A percentile compares a stretch with the other conserved stretches of the same genome.
Evolutionary conservation across 768 basidiomycete genomes (phyloP).

Genomic region (Dentipellis sp.): DNA sequence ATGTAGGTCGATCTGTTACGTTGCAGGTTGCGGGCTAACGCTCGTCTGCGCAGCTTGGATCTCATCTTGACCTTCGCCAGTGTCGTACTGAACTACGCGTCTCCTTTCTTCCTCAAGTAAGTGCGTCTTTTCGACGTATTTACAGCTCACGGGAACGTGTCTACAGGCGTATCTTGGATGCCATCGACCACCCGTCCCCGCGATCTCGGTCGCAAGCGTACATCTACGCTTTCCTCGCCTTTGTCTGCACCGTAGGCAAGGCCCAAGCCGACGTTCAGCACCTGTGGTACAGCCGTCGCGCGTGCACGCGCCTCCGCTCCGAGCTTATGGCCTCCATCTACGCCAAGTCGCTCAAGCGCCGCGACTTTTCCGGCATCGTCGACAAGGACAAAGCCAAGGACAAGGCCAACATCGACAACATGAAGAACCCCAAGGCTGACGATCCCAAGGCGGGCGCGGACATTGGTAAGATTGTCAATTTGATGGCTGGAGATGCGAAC

Average conservation of each 20-base stretch:
- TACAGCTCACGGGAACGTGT: neutral
- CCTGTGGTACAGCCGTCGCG: conserved; percentile 77
- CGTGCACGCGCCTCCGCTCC: conserved; percentile 56
- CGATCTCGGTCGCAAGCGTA: conserved; percentile 55
- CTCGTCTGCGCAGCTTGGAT: conserved; percentile 34
- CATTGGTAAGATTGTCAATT: conserved; percentile 35
- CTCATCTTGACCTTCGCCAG: conserved; percentile 57
- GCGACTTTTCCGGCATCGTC: conserved; percentile 74
- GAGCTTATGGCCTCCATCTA: conserved; percentile 85
- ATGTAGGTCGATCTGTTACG: conserved; percentile 12
- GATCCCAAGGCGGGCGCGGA: conserved; percentile 67
- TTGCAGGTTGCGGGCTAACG: too few relatives aligned
- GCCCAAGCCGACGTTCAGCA: conserved; percentile 59
- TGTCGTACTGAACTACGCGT: conserved; percentile 68
- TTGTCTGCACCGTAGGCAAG: conserved; percentile 51
- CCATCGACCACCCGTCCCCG: conserved; percentile 40
- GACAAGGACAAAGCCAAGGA: conserved; percentile 33
- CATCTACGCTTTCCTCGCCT: conserved; percentile 70
- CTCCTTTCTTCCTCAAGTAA: conserved; percentile 75
- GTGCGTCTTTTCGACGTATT: neutral
- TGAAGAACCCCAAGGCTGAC: conserved; percentile 3
- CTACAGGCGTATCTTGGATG: conserved; percentile 46
- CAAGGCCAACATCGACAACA: neutral
- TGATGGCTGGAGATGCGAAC: conserved; percentile 79
- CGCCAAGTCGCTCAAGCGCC: conserved; percentile 78